These are phyloP conservation scores for Penicillium janthinellum DNA, from an alignment of 2,329 filamentous ascomycete species.

Conservation along the genomic window DNA sequence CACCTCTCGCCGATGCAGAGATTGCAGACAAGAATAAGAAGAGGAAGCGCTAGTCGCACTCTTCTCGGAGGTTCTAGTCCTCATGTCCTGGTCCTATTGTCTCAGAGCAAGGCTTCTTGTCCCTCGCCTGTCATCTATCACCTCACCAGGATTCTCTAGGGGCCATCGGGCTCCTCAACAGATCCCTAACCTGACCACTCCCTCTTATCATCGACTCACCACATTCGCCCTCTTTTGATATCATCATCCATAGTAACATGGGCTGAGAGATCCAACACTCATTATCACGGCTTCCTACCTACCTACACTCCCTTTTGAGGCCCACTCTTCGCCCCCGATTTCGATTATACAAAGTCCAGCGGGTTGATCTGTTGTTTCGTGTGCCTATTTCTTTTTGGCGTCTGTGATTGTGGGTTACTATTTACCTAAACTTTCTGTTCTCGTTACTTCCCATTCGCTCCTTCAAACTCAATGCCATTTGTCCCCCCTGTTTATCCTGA, in stretches of 20 bases:
- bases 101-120: not conserved
- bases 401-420: constrained; percentile 21
- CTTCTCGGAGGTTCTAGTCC: not conserved
- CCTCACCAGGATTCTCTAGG: constrained; percentile 10
- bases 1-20: constrained; percentile 33
- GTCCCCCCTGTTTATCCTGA: constrained; percentile 15
- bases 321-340: constrained; percentile 17
- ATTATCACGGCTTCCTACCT: constrained; percentile 18
- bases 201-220: constrained; percentile 4
- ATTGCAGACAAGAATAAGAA: constrained; percentile 66
- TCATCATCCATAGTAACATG: constrained; percentile 2
- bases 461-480: constrained; percentile 26
- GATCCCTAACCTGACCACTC: constrained; percentile 4
- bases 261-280: constrained; percentile 19
- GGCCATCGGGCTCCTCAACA: constrained; percentile 1
- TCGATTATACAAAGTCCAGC: constrained; percentile 29
- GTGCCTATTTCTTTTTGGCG: constrained; percentile 20
- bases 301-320: constrained; percentile 23
- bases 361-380: constrained; percentile 26
- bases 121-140: not conserved
- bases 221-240: constrained; percentile 16
- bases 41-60: constrained; percentile 59
- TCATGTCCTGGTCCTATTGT: not conserved
- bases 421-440: constrained; percentile 13
- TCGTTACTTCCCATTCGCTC: constrained; percentile 23